Evolutionary conservation across 176 grass and related monocot species (phyloP).

Genomic region (Eragrostis curvula): DNA sequence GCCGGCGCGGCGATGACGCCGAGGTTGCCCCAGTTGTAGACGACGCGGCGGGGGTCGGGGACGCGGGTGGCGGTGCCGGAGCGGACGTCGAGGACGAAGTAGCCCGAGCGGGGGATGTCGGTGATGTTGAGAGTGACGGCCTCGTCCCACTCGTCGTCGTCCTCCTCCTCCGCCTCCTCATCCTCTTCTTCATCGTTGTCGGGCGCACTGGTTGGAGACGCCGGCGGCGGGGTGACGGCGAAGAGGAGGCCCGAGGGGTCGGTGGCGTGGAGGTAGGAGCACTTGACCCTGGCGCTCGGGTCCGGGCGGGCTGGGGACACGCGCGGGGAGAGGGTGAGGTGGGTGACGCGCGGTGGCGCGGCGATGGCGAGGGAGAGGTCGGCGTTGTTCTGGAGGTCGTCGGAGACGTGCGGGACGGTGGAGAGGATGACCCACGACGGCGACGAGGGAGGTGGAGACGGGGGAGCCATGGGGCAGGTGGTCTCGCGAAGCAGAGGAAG

Average conservation of each 20-base stretch:
- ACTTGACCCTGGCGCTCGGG: neutral
- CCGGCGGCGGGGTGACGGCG: neutral
- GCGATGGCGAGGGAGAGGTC: constrained; percentile 33
- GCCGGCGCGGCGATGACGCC: neutral
- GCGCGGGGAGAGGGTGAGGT: constrained; percentile 5
- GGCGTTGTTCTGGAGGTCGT: neutral
- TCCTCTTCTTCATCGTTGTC: too few species aligned
- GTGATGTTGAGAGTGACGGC: neutral
- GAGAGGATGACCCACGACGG: constrained; percentile 34
- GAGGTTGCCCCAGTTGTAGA: neutral
- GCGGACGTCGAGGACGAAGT: neutral
- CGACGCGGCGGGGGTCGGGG: neutral
- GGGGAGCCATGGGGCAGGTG: neutral
- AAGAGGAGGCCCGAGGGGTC: constrained; percentile 18
- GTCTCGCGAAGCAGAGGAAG: neutral
- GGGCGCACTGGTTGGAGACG: neutral
- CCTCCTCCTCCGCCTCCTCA: too few species aligned
- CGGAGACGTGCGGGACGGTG: neutral
- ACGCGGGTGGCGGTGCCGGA: neutral
- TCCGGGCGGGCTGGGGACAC: neutral
- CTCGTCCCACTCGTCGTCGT: neutral
- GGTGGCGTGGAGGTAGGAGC: constrained; percentile 19
- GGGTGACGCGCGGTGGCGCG: constrained; percentile 19
- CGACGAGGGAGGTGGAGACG: neutral
- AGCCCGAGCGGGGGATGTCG: neutral